Percentiles rank a stretch among this genome's conserved stretches.
phyloP scores from a whole-genome alignment of 768 basidiomycete genomes.

The Xanthoconium purpureum region DNA sequence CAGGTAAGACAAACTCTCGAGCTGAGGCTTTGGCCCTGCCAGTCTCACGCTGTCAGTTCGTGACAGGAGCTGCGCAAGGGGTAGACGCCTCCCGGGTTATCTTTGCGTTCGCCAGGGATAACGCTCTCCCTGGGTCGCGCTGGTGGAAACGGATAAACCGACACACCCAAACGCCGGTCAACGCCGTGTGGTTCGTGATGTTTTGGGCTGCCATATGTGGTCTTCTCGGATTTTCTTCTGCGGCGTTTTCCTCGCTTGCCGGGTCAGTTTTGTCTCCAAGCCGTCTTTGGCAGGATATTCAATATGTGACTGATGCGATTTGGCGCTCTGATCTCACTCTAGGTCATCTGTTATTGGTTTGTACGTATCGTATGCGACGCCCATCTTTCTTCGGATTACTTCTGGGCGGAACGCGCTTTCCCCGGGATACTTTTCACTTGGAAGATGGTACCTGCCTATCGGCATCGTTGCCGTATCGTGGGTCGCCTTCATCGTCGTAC shows the following conservation, averaged over 20 bases:
- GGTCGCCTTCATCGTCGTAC: slow-evolving; percentile 58
- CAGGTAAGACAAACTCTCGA: slow-evolving; percentile 33
- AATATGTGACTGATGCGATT: neutral
- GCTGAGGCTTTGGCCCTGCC: no score
- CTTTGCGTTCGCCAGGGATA: slow-evolving; percentile 72
- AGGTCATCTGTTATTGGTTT: slow-evolving; percentile 71
- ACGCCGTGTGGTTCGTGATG: slow-evolving; percentile 77
- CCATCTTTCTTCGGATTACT: slow-evolving; percentile 70
- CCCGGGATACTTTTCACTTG: slow-evolving; percentile 61
- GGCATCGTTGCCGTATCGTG: slow-evolving; percentile 62
- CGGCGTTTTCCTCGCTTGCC: slow-evolving; percentile 64
- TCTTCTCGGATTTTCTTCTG: slow-evolving; percentile 59
- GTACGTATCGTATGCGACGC: slow-evolving; percentile 61
- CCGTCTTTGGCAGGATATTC: no score
- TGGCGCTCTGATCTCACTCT: neutral
- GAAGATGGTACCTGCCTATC: slow-evolving; percentile 56
- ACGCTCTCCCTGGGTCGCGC: slow-evolving; percentile 68
- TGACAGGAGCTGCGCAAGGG: slow-evolving; percentile 70
- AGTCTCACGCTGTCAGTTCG: slow-evolving; percentile 42
- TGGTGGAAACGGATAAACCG: slow-evolving; percentile 65
- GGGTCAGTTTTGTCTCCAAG: slow-evolving; percentile 41
- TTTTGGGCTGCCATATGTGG: slow-evolving; percentile 53
- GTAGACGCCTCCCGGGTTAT: slow-evolving; percentile 75
- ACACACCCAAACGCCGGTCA: slow-evolving; percentile 64
- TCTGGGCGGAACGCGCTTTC: slow-evolving; percentile 56